These are phyloP conservation scores for Sclerospora graminicola DNA, from an alignment of 352 stramenopile species.

Conservation along the genomic window DNA sequence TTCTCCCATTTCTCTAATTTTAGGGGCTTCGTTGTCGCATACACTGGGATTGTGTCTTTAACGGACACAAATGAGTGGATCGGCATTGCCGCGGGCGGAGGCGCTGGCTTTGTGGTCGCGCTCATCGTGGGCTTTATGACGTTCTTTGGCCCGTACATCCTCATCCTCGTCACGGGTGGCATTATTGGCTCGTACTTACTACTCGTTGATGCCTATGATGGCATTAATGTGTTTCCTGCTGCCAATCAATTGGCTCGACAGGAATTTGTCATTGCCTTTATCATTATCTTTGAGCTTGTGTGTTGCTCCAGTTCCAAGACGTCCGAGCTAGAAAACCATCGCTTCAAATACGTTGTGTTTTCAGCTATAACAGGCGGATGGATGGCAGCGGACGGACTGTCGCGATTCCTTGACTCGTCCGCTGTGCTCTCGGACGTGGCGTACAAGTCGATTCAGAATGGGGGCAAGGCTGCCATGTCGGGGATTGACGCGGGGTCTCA, in stretches of 20 bases:
- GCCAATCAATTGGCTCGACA: slow-evolving; percentile 76
- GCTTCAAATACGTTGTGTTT: slow-evolving; percentile 85
- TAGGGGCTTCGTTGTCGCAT: slow-evolving; percentile 63
- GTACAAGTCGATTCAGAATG: slow-evolving; percentile 56
- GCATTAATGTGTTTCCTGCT: slow-evolving; percentile 47
- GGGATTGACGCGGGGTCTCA: slow-evolving; percentile 45
- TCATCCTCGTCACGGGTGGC: slow-evolving; percentile 54
- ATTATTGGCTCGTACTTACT: slow-evolving; percentile 68
- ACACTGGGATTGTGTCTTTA: slow-evolving; percentile 52
- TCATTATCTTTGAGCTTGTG: slow-evolving; percentile 82
- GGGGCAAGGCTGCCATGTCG: slow-evolving; percentile 33
- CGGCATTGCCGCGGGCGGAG: slow-evolving; percentile 43
- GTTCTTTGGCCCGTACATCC: slow-evolving; percentile 49
- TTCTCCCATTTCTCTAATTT: slow-evolving; percentile 2
- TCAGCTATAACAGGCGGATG: slow-evolving; percentile 60
- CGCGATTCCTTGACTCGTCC: slow-evolving; percentile 47
- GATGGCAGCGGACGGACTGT: slow-evolving; percentile 65
- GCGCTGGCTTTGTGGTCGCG: slow-evolving; percentile 50
- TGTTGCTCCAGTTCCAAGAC: slow-evolving; percentile 72
- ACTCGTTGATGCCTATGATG: slow-evolving; percentile 65
- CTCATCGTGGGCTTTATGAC: slow-evolving; percentile 72
- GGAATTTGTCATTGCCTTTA: slow-evolving; percentile 82
- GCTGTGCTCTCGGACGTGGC: slow-evolving; percentile 52
- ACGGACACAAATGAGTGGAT: slow-evolving; percentile 70
- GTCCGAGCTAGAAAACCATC: slow-evolving; percentile 77